Conservation (phyloP, 352 stramenopile genomes). For the Pythium aquatile region DNA sequence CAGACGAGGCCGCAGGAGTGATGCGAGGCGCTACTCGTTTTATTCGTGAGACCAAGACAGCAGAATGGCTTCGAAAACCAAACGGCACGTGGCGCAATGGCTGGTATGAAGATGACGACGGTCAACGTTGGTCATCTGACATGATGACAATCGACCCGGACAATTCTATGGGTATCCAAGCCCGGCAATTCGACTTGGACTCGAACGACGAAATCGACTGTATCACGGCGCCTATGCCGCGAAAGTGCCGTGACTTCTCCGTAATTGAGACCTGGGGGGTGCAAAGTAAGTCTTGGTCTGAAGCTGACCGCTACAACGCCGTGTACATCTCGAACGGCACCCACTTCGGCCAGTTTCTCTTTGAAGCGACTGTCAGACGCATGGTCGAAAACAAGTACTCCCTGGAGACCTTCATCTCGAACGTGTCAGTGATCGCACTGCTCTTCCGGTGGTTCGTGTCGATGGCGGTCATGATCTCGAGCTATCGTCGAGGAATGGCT, state of each 20-base stretch:
- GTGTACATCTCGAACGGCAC: conserved; percentile 27
- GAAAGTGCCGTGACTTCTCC: conserved; percentile 13
- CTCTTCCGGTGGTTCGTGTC: conserved; percentile 36
- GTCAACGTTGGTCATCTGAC: conserved; percentile 23
- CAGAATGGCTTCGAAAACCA: conserved; percentile 21
- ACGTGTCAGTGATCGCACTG: conserved; percentile 29
- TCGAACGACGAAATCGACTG: conserved; percentile 10
- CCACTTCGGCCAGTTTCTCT: conserved; percentile 33
- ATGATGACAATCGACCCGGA: conserved; percentile 18
- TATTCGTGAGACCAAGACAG: conserved; percentile 23
- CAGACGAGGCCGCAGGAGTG: background rate
- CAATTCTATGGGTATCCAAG: conserved; percentile 9
- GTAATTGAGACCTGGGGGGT: conserved; percentile 16
- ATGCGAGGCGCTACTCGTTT: conserved; percentile 15
- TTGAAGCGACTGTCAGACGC: background rate
- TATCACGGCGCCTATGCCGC: background rate
- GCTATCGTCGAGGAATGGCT: conserved; percentile 12
- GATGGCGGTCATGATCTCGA: conserved; percentile 14
- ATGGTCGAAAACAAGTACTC: conserved; percentile 31
- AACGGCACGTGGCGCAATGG: conserved; percentile 35
- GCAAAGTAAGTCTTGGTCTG: background rate
- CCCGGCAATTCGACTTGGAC: conserved; percentile 25
- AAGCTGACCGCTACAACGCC: background rate
- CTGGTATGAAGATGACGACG: conserved; percentile 27
- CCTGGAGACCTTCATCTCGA: conserved; percentile 37